phyloP scores from a whole-genome alignment of 1,284 basidiomycete species.

The Irpex sp. region DNA sequence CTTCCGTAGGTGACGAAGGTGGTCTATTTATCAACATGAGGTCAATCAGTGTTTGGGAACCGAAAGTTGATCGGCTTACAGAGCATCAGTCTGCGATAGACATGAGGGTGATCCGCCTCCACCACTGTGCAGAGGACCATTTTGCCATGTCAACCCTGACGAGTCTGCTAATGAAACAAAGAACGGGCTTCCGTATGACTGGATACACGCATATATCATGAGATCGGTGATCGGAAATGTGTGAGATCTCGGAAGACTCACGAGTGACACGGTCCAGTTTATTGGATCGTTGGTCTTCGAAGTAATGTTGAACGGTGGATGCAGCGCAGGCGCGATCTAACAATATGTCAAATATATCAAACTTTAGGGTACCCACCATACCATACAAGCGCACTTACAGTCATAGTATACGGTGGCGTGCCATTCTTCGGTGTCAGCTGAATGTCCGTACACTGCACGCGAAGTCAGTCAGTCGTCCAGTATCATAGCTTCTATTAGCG shows the following conservation, averaged over 20 bases:
- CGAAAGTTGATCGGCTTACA: not conserved
- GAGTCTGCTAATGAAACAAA: slow-evolving; percentile 54
- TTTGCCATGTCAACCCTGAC: slow-evolving; percentile 46
- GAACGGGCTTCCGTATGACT: slow-evolving; percentile 52
- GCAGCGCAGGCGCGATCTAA: slow-evolving; percentile 55
- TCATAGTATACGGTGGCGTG: slow-evolving; percentile 55
- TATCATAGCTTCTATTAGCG: not conserved
- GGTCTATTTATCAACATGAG: not conserved
- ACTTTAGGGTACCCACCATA: not conserved
- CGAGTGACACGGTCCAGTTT: slow-evolving; percentile 55
- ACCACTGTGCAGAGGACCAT: slow-evolving; percentile 52
- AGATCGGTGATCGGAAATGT: not conserved
- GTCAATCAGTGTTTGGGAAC: not conserved
- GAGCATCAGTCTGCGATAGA: slow-evolving; percentile 25
- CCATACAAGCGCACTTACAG: slow-evolving; percentile 29
- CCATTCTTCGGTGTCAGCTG: slow-evolving; percentile 50
- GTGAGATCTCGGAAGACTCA: slow-evolving; percentile 15
- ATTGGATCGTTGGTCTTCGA: slow-evolving; percentile 36
- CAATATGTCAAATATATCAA: not conserved
- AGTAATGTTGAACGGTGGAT: slow-evolving; percentile 56
- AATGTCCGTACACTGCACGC: slow-evolving; percentile 49
- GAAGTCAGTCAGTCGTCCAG: not conserved
- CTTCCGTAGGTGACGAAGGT: not conserved
- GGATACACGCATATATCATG: slow-evolving; percentile 1
- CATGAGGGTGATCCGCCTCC: slow-evolving; percentile 36